Evolutionary conservation across 148 eudicot species (phyloP).

Genomic region (Pharnaceum exiguum): DNA sequence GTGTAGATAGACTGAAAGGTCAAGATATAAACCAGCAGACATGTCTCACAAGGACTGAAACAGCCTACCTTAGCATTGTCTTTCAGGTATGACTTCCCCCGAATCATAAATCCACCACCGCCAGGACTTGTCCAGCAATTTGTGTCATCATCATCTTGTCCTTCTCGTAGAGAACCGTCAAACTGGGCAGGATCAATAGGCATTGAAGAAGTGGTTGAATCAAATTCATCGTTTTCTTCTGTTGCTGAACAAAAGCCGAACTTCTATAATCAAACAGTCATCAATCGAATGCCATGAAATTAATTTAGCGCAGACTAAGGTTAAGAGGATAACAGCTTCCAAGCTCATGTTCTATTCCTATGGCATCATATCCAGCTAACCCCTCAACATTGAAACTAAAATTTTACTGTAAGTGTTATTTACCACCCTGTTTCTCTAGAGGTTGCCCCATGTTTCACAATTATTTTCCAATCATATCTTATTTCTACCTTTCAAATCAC

Average conservation of each 20-base stretch:
- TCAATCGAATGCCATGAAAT: too few species aligned
- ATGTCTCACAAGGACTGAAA: neutral
- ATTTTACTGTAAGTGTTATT: too few species aligned
- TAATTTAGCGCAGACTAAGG: too few species aligned
- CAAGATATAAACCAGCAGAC: too few species aligned
- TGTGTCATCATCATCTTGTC: slow-evolving; percentile 60
- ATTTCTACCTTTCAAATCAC: too few species aligned
- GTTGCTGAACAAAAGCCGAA: slow-evolving; percentile 31
- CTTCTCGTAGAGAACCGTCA: slow-evolving; percentile 60
- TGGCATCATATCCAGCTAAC: too few species aligned
- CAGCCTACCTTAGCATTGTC: slow-evolving; percentile 62
- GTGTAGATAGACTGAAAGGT: neutral
- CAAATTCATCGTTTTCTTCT: slow-evolving; percentile 45
- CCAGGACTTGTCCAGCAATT: slow-evolving; percentile 92
- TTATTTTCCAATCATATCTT: too few species aligned
- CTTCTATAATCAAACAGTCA: neutral
- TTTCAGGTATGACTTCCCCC: slow-evolving; percentile 84
- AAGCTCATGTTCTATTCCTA: too few species aligned
- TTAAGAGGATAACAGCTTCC: too few species aligned
- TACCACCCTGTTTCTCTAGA: too few species aligned
- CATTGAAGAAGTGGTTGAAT: slow-evolving; percentile 41
- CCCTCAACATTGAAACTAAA: too few species aligned
- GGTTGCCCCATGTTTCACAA: too few species aligned
- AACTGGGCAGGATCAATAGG: slow-evolving; percentile 47
- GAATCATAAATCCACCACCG: slow-evolving; percentile 77